Percentiles rank a stretch among this genome's conserved stretches.
Conservation (phyloP, 768 basidiomycete genomes). For the Pleurotus cornucopiae region DNA sequence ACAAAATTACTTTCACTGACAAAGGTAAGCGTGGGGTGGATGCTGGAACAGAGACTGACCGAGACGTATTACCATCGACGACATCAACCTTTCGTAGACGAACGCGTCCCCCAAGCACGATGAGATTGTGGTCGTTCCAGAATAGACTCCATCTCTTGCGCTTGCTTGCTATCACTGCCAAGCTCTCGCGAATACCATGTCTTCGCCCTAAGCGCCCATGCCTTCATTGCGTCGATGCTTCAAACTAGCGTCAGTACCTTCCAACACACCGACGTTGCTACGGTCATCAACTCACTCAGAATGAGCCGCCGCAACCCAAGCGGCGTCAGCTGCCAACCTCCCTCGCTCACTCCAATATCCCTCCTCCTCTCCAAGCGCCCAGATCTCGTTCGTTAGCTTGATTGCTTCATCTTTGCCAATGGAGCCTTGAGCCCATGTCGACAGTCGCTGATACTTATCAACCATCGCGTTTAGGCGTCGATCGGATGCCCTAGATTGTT, state of each 20-base stretch:
- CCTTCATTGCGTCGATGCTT: conserved; percentile 40
- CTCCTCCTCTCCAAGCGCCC: conserved; percentile 56
- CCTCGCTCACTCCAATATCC: conserved; percentile 67
- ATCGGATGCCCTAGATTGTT: conserved; percentile 48
- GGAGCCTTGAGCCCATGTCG: conserved; percentile 41
- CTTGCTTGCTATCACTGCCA: conserved; percentile 50
- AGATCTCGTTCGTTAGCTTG: conserved; percentile 43
- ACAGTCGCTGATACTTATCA: conserved; percentile 37
- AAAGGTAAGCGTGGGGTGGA: too few relatives aligned
- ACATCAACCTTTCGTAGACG: neutral
- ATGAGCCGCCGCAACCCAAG: conserved; percentile 57
- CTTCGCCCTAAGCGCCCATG: conserved; percentile 47
- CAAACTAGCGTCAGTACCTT: neutral
- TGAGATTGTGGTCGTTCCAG: conserved; percentile 36
- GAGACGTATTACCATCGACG: too few relatives aligned
- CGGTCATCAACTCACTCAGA: conserved; percentile 45
- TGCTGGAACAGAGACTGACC: too few relatives aligned
- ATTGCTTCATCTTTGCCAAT: conserved; percentile 50
- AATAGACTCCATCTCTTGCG: conserved; percentile 31
- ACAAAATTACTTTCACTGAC: too few relatives aligned
- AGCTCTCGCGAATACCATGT: conserved; percentile 57
- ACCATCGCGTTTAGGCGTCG: conserved; percentile 41
- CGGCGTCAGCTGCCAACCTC: conserved; percentile 55
- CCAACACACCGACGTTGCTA: neutral
- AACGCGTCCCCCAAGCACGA: conserved; percentile 44